phyloP scores from a whole-genome alignment of 495 filamentous ascomycete genomes.

The Podospora australis region DNA sequence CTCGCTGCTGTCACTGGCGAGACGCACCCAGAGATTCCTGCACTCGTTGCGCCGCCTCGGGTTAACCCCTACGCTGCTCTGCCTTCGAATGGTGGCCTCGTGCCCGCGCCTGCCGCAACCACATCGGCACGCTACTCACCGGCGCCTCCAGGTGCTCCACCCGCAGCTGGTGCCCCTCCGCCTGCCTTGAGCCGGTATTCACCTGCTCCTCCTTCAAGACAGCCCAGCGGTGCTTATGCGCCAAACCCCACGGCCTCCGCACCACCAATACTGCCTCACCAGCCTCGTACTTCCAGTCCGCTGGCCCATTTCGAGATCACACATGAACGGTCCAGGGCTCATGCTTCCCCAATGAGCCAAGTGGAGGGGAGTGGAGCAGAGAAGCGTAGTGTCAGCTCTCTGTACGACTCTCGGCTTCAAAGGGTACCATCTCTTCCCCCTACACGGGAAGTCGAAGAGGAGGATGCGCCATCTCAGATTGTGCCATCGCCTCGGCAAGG shows the following conservation, averaged over 20 bases:
- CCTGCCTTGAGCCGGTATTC: constrained; percentile 45
- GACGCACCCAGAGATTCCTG: constrained; percentile 20
- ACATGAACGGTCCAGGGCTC: constrained; percentile 33
- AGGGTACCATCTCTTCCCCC: constrained; percentile 45
- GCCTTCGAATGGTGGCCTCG: constrained; percentile 33
- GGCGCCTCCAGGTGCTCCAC: constrained; percentile 42
- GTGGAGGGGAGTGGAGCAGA: constrained; percentile 28
- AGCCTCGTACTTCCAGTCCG: constrained; percentile 80
- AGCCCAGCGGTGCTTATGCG: constrained; percentile 35
- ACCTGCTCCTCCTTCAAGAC: constrained; percentile 42
- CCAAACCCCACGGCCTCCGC: constrained; percentile 28
- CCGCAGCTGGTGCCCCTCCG: constrained; percentile 28
- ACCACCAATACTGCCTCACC: constrained; percentile 58
- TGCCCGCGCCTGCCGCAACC: constrained; percentile 36
- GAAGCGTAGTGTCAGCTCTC: constrained; percentile 40
- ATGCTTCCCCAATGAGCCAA: constrained; percentile 21
- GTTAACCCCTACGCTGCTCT: constrained; percentile 56
- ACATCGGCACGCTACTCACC: constrained; percentile 53
- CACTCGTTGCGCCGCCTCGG: constrained; percentile 49
- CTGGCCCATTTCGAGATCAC: constrained; percentile 59
- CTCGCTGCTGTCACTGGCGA: constrained; percentile 22
- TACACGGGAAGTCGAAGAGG: constrained; percentile 48
- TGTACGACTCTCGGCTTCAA: constrained; percentile 40
- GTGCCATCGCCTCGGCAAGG: constrained; percentile 16
- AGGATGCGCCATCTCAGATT: constrained; percentile 27